Evolutionary conservation across 495 filamentous ascomycete species (phyloP).

Genomic region (Penicillium egyptiacum): DNA sequence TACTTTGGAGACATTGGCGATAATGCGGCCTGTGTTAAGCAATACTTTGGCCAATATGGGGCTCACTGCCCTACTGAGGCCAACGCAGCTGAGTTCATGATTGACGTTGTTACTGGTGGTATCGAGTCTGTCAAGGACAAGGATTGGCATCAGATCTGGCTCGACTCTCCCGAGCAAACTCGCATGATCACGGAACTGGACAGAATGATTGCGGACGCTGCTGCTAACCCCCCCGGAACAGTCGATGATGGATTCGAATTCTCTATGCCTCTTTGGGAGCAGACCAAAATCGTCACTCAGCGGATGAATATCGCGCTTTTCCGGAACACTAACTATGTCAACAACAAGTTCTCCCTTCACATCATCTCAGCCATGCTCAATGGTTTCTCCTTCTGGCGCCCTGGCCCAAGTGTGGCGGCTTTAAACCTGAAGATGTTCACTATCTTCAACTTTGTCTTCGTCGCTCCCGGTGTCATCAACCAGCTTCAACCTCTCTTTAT

Average conservation of each 20-base stretch:
- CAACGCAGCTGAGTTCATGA: constrained; percentile 90
- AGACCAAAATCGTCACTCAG: constrained; percentile 56
- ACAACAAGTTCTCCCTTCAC: constrained; percentile 55
- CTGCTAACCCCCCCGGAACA: constrained; percentile 32
- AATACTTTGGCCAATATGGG: constrained; percentile 78
- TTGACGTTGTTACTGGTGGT: constrained; percentile 66
- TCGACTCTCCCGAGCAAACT: constrained; percentile 52
- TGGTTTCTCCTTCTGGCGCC: constrained; percentile 45
- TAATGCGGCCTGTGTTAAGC: constrained; percentile 50
- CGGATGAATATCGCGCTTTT: constrained; percentile 62
- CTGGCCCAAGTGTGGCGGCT: constrained; percentile 27
- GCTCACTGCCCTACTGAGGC: constrained; percentile 71
- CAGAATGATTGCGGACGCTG: constrained; percentile 47
- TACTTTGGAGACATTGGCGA: constrained; percentile 69
- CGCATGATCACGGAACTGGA: constrained; percentile 53
- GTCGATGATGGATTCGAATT: constrained; percentile 50
- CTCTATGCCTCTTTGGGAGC: constrained; percentile 56
- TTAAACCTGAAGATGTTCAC: constrained; percentile 39
- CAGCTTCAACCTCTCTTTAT: constrained; percentile 57
- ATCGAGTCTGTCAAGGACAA: constrained; percentile 35
- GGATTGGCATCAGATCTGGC: constrained; percentile 67
- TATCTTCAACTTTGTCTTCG: constrained; percentile 53
- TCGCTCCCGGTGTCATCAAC: constrained; percentile 49
- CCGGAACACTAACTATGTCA: constrained; percentile 62
- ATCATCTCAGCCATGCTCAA: constrained; percentile 40